These are phyloP conservation scores for Colletotrichum chlorophyti DNA, from an alignment of 2,329 filamentous ascomycete genomes.

Conservation along the genomic window DNA sequence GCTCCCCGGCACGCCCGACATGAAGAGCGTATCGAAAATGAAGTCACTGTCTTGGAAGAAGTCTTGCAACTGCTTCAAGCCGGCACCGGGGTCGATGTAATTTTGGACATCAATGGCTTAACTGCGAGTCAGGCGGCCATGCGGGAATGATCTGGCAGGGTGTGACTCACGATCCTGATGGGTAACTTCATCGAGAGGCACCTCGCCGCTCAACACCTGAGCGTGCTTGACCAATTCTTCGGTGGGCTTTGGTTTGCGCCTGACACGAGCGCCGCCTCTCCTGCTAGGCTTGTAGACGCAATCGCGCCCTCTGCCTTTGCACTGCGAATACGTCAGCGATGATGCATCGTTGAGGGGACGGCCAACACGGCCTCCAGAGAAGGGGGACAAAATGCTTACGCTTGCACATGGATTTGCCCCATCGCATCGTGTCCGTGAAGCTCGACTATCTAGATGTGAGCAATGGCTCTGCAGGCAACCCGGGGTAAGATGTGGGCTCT, in stretches of 20 bases:
- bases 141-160: not conserved
- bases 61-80: conserved; percentile 53
- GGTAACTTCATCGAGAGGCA: conserved; percentile 36
- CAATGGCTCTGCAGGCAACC: not conserved
- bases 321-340: conserved; percentile 38
- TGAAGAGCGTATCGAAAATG: conserved; percentile 53
- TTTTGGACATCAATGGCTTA: conserved; percentile 43
- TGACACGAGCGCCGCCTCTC: conserved; percentile 50
- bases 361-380: not conserved
- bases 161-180: conserved; percentile 38
- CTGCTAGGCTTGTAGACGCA: conserved; percentile 52
- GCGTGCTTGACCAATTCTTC: conserved; percentile 33
- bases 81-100: conserved; percentile 55
- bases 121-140: conserved; percentile 11
- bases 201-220: conserved; percentile 33
- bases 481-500: too few species aligned
- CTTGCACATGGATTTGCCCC: conserved; percentile 50
- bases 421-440: conserved; percentile 54
- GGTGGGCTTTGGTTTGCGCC: conserved; percentile 41
- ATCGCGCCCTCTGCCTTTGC: conserved; percentile 46
- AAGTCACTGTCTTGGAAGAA: conserved; percentile 54
- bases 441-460: conserved; percentile 41
- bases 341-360: not conserved
- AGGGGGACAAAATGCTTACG: conserved; percentile 39
- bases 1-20: conserved; percentile 29